phyloP scores from a whole-genome alignment of 257 asterid species.

The Solanum appendiculatum region DNA sequence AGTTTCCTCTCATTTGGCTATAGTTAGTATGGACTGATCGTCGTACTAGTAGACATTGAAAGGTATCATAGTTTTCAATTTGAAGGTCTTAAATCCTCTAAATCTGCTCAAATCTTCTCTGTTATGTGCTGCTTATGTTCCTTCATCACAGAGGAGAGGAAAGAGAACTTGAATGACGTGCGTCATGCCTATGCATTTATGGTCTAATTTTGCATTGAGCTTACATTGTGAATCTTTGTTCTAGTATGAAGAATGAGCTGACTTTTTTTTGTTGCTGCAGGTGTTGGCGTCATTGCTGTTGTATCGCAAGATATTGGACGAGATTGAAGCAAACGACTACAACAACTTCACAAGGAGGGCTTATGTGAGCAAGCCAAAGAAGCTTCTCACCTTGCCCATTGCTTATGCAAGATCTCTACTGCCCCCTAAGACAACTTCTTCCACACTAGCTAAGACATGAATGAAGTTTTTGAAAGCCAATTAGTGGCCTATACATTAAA shows the following conservation, averaged over 20 bases:
- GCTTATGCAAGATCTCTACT: constrained; percentile 84
- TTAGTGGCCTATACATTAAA: background rate
- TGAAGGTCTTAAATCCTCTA: background rate
- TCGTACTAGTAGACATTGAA: background rate
- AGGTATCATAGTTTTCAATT: background rate
- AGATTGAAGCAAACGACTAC: constrained; percentile 93
- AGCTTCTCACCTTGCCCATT: constrained; percentile 71
- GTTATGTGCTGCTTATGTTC: background rate
- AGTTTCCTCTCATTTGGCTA: background rate
- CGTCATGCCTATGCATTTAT: background rate
- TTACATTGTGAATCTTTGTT: background rate
- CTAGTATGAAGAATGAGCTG: background rate
- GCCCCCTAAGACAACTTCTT: constrained; percentile 44
- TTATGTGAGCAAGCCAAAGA: constrained; percentile 77
- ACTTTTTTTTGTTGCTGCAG: constrained; percentile 22
- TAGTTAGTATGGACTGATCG: background rate
- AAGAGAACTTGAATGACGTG: background rate
- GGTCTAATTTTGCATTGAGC: background rate
- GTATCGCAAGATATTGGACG: constrained; percentile 81
- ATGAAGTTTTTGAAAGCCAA: background rate
- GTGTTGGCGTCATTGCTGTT: constrained; percentile 77
- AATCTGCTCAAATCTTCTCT: background rate
- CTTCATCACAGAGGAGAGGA: background rate
- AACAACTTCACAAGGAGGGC: constrained; percentile 93
- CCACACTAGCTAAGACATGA: constrained; percentile 40